A percentile compares a stretch with the other conserved stretches of the same genome.
Conservation (phyloP, 148 eudicot species). For the Polygonum maritimum region DNA sequence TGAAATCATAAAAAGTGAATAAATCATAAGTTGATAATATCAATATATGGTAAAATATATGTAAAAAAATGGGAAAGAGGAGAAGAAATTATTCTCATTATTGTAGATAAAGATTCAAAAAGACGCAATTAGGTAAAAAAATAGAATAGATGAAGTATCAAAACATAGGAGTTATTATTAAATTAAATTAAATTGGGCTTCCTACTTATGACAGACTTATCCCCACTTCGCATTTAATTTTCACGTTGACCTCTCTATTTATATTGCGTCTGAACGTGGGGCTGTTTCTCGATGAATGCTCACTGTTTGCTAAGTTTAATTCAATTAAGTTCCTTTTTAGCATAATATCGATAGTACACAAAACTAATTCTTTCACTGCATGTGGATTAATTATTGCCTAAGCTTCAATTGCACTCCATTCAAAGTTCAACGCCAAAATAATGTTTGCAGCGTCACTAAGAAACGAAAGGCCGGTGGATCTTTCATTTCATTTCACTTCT, state of each 20-base stretch:
- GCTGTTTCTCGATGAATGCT: conserved; percentile 3
- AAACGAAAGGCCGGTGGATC: background rate
- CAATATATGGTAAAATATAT: too few species aligned
- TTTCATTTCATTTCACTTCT: background rate
- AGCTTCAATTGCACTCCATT: background rate
- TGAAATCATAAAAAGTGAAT: too few species aligned
- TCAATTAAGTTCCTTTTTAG: background rate
- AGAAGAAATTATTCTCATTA: background rate
- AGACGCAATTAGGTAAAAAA: too few species aligned
- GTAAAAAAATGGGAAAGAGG: too few species aligned
- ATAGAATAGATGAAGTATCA: background rate
- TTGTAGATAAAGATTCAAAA: too few species aligned
- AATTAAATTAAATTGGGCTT: background rate
- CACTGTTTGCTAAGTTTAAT: background rate
- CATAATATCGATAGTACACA: too few species aligned
- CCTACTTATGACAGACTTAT: background rate
- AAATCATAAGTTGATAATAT: too few species aligned
- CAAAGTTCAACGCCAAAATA: background rate
- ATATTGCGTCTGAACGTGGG: conserved; percentile 9
- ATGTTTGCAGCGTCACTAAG: background rate
- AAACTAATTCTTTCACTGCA: background rate
- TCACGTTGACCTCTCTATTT: conserved; percentile 10
- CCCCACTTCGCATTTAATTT: conserved; percentile 4
- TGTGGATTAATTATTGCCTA: background rate
- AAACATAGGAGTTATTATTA: too few species aligned